A percentile compares a stretch with the other conserved stretches of the same genome.
Evolutionary conservation across 345 rosid species (phyloP).

Genomic region (Eucalyptus caleyi): DNA sequence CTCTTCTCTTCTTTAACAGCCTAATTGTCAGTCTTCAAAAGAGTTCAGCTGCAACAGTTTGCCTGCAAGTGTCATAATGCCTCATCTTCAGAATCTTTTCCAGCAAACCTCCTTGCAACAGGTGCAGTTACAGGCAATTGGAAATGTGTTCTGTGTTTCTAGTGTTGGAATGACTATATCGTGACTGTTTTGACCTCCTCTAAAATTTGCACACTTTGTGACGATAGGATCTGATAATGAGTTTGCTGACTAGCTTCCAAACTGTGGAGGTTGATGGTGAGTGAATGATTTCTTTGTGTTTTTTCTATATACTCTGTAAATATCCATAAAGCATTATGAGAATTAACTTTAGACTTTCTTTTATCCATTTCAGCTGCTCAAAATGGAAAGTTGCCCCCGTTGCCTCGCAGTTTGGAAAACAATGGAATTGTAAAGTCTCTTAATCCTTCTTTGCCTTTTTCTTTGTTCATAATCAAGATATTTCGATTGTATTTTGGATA

Average conservation of each 20-base stretch:
- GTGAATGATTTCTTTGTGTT: conserved; percentile 2
- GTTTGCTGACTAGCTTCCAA: conserved; percentile 60
- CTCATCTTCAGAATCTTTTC: conserved; percentile 80
- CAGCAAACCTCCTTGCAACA: conserved; percentile 89
- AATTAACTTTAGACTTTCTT: neutral
- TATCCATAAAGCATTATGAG: neutral
- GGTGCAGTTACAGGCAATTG: conserved; percentile 19
- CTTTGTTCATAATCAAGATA: neutral
- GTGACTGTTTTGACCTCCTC: neutral
- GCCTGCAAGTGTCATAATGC: conserved; percentile 35
- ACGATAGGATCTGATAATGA: conserved; percentile 66
- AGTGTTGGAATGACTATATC: neutral
- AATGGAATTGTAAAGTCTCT: conserved; percentile 48
- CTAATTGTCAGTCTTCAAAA: conserved; percentile 36
- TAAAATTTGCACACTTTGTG: neutral
- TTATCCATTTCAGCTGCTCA: conserved; percentile 40
- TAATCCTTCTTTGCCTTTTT: neutral
- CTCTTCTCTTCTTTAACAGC: conserved; percentile 26
- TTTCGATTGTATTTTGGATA: neutral
- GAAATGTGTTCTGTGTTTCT: neutral
- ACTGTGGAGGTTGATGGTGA: conserved; percentile 63
- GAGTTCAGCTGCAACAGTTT: conserved; percentile 30
- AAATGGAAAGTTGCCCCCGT: conserved; percentile 79
- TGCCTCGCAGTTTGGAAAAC: conserved; percentile 54
- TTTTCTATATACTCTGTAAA: neutral